These are phyloP conservation scores for Coniochaeta sp. DNA, from an alignment of 2,329 filamentous ascomycete species.

Conservation along the genomic window DNA sequence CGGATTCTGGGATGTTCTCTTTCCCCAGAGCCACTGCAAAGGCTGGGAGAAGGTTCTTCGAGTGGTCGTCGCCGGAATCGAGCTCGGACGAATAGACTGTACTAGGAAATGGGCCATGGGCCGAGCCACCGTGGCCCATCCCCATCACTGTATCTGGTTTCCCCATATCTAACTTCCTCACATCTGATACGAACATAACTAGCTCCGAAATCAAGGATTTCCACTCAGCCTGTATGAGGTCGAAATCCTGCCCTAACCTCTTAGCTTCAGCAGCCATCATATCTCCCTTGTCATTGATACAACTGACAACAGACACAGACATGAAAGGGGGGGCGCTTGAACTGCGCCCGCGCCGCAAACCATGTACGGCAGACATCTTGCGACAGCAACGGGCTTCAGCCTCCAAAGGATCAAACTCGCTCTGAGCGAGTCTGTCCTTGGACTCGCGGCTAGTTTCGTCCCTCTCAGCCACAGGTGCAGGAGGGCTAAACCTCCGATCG, in stretches of 20 bases:
- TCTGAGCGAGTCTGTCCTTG: background rate
- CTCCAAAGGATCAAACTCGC: background rate
- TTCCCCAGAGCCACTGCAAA: background rate
- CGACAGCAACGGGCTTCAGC: background rate
- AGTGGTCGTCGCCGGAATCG: background rate
- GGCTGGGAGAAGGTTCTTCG: background rate
- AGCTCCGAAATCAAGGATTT: background rate
- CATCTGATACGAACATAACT: background rate
- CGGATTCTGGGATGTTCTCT: background rate
- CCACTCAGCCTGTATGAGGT: background rate
- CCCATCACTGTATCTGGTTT: background rate
- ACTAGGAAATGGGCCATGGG: background rate
- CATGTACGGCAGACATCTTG: background rate
- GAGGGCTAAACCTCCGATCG: background rate
- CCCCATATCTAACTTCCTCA: no score
- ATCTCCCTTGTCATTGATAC: background rate
- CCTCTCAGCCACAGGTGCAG: background rate
- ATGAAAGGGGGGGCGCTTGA: background rate
- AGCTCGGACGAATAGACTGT: background rate
- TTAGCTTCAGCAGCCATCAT: background rate
- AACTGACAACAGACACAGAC: background rate
- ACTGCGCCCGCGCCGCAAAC: background rate
- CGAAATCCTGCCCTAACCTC: background rate
- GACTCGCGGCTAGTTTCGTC: background rate
- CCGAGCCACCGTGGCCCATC: background rate